Conservation (phyloP, 208 protist species). For the Trichomonas tenax region DNA sequence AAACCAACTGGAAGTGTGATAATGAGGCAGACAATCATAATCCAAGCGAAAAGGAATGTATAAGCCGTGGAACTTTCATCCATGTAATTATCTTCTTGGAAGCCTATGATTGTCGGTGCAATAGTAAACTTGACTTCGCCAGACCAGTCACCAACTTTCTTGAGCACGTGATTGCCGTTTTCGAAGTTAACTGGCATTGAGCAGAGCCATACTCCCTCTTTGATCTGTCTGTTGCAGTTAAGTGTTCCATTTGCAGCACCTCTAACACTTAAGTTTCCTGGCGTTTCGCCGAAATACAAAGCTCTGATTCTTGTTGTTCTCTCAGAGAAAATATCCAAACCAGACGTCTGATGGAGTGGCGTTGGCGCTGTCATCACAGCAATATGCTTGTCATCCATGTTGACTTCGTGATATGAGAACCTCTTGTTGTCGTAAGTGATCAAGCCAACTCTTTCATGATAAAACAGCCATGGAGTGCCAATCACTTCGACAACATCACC, state of each 20-base stretch:
- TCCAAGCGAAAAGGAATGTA: neutral
- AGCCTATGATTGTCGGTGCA: neutral
- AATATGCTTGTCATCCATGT: neutral
- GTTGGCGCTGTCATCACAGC: neutral
- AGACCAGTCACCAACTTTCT: neutral
- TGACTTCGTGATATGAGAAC: neutral
- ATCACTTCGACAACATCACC: neutral
- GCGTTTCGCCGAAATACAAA: neutral
- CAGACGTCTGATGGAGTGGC: neutral
- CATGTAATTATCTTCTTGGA: neutral
- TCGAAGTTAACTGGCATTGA: neutral
- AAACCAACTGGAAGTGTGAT: neutral
- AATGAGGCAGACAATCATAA: neutral
- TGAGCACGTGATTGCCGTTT: neutral
- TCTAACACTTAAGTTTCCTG: neutral
- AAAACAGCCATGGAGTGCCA: neutral
- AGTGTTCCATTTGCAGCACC: neutral
- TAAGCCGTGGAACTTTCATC: neutral
- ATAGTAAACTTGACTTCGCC: neutral
- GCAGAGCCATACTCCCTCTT: neutral
- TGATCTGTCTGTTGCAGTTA: neutral
- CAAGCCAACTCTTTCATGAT: neutral
- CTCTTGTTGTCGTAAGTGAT: neutral
- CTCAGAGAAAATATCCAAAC: neutral
- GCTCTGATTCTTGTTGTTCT: neutral